Conservation (phyloP, 495 filamentous ascomycete species). For the Hypoxylon lenormandii region DNA sequence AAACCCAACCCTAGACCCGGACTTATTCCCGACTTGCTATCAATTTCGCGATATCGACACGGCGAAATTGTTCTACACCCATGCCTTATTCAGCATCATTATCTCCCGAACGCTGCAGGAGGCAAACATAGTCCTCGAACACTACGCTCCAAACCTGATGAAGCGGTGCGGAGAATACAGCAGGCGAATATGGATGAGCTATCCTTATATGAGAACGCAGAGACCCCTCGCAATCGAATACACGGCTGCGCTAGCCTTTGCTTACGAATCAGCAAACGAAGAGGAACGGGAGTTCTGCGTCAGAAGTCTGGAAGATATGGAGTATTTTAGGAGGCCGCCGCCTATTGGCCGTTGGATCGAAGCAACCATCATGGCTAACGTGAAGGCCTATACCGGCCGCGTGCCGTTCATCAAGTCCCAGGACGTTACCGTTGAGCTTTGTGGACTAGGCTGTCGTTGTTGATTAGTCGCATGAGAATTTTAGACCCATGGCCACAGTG, state of each 20-base stretch:
- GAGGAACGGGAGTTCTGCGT: constrained; percentile 46
- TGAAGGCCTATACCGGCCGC: constrained; percentile 48
- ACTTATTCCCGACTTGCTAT: constrained; percentile 45
- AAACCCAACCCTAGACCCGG: constrained; percentile 27
- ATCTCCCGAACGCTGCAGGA: constrained; percentile 41
- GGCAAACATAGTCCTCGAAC: constrained; percentile 33
- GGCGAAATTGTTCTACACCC: constrained; percentile 45
- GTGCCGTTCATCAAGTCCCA: constrained; percentile 47
- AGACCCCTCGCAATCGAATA: constrained; percentile 46
- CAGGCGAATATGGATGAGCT: constrained; percentile 46
- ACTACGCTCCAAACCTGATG: constrained; percentile 27
- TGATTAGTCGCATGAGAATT: constrained; percentile 21
- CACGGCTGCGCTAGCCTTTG: constrained; percentile 45
- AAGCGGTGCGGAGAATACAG: constrained; percentile 44
- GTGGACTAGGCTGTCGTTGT: constrained; percentile 47
- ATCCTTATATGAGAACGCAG: constrained; percentile 42
- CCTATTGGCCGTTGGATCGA: constrained; percentile 49
- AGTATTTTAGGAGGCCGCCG: constrained; percentile 45
- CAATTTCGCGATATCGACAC: constrained; percentile 45
- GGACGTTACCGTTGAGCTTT: constrained; percentile 44
- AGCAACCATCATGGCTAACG: constrained; percentile 49
- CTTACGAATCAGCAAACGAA: constrained; percentile 47
- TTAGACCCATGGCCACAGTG: neutral
- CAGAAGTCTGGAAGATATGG: constrained; percentile 44
- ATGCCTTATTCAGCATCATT: constrained; percentile 46